Base-by-base conservation (phyloP, 2,329 filamentous ascomycete genomes). In the Colletotrichum camelliae region DNA sequence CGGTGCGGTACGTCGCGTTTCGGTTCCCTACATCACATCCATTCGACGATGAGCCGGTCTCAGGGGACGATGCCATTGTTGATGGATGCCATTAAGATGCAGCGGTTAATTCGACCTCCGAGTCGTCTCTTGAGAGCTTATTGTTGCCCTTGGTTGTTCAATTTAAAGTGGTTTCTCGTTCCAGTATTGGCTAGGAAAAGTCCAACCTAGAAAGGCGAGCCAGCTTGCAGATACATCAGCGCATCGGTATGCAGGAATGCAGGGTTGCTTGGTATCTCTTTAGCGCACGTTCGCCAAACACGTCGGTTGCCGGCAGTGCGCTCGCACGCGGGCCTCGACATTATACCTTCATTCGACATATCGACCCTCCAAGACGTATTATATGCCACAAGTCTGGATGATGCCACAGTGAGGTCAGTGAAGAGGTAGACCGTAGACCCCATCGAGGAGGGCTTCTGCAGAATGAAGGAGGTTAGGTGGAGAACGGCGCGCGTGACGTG, bases 321-420 rank as follows among this genome's bases (percentile, higher is more conserved):
- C 37, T 64, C 57, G 24, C 48, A 60, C 64, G 52, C 37, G 43
- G 43, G 24, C 58, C 65, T 60, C 62, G 43, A 67, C 15, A 37
- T 55, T 65, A 33, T 35, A 64, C 24, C 70, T 48, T 57, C n/a
- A 24, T 73, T 73, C 29, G 64, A 73, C 39, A 61, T 48, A 39
- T 55, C 21, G 33, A 13, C 37, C 24, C 31, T 39, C 18, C 61
- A 16, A 58, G 60, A 55, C 24, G 52, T 72, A 62, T 52, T 60
- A 72, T 72, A 67, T 58, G 37, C 43, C 33, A 55, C 27, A 48
- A 73, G 64, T 57, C 70, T 69, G 64, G 35, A 75, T 73, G 69
- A 65, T 75, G 58, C 70, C 57, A 75, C 70, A n/a, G 58, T 75
- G 70, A 75, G 73, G 73, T 72, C 73, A 72, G 73, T 67, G 73